Base-by-base conservation (phyloP, 371 early-diverging fungal genomes). In the Lichtheimia ramosa region DNA sequence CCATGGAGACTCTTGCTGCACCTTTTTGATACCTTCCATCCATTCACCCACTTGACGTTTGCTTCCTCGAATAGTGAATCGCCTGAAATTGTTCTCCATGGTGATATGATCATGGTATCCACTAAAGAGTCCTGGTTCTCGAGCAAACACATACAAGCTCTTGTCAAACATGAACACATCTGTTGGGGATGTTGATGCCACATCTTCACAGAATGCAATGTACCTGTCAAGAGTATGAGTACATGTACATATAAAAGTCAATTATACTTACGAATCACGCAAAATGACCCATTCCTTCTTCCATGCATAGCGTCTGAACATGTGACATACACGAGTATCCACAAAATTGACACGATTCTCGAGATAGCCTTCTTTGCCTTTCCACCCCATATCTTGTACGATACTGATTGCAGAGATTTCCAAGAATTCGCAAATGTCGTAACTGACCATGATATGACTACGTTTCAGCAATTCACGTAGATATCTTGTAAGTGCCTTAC, bases 311-410 rank as follows among this genome's bases (percentile, higher is more conserved):
- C 70, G 68, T 34, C 61, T 59, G 34, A 66, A 50, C 15, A 65
- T 57, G 21, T 77, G 71, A 50, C 84, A 84, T 8, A 83, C 40
- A 5, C 72, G 57, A 1, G 73, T 67, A 5, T 65, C 62, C 3
- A 74, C 76, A 57, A 80, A 81, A 20, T 81, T 75, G 27, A 83
- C 67, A 46, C 79, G 82, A 46, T 82, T 78, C 12, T 88, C 85
- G 60, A 93, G 63, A 59, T 83, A 85, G 5, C 89, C 90, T 63
- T 93, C 94, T 61, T 91, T 92, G 39, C 92, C 92, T 61, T 93
- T 93, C 92, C 92, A 92, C 0, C 92, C 91, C 80, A 90, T 86
- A 55, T 88, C 89, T 27, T 79, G 84, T 5, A 82, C 78, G 54
- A 93, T 82, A 42, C 91, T 90, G 62, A 87, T 74, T 1, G 85